Evolutionary conservation across 495 filamentous ascomycete genomes (phyloP).

Genomic region (Xylaria bambusicola): DNA sequence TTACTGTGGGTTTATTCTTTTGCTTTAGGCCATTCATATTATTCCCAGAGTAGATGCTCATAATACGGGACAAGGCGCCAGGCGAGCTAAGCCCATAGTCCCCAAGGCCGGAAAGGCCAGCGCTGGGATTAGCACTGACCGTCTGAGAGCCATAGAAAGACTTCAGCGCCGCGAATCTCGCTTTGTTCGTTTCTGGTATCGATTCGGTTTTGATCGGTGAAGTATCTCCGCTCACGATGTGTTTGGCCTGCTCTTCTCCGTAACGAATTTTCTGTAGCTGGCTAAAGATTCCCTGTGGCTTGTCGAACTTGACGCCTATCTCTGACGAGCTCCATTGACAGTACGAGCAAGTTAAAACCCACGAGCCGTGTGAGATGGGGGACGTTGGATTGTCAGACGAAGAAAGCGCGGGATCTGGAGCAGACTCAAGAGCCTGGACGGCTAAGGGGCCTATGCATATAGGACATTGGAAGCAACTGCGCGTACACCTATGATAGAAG

Average conservation of each 20-base stretch:
- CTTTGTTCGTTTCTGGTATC: slow-evolving; percentile 34
- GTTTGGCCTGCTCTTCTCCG: slow-evolving; percentile 51
- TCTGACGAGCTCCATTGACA: slow-evolving; percentile 91
- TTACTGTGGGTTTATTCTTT: slow-evolving; percentile 64
- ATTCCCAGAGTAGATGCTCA: slow-evolving; percentile 81
- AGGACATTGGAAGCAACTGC: slow-evolving; percentile 94
- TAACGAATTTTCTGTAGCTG: slow-evolving; percentile 69
- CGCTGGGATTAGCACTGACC: slow-evolving; percentile 51
- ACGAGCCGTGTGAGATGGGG: slow-evolving; percentile 57
- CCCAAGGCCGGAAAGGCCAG: slow-evolving; percentile 55
- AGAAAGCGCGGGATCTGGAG: slow-evolving; percentile 46
- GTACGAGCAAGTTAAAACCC: slow-evolving; percentile 80
- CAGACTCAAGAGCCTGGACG: slow-evolving; percentile 65
- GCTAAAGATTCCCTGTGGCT: slow-evolving; percentile 77
- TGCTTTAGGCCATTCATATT: slow-evolving; percentile 62
- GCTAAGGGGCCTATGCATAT: slow-evolving; percentile 79
- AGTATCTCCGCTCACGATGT: slow-evolving; percentile 26
- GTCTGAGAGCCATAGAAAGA: slow-evolving; percentile 74
- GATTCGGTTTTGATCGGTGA: slow-evolving; percentile 23
- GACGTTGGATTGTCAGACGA: slow-evolving; percentile 37
- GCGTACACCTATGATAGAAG: slow-evolving; percentile 68
- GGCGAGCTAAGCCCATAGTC: slow-evolving; percentile 75
- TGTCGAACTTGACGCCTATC: slow-evolving; percentile 87
- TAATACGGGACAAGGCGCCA: slow-evolving; percentile 77
- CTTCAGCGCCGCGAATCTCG: slow-evolving; percentile 61